Conservation (phyloP, 768 basidiomycete genomes). For the Lentinula sp. region DNA sequence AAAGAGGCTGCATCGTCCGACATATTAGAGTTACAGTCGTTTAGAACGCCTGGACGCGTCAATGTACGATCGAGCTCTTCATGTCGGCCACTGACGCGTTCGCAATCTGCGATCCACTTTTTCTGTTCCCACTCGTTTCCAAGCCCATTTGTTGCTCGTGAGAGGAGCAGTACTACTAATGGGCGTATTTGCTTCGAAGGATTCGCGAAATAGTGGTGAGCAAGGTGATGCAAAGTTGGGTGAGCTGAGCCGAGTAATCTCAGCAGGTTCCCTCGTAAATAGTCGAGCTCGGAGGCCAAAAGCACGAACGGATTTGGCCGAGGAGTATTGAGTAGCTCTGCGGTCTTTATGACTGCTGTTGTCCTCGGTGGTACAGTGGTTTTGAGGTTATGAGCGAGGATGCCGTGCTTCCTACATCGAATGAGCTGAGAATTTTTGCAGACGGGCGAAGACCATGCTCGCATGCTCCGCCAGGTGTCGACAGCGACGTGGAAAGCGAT, state of each 20-base stretch:
- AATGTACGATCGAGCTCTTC: slow-evolving; percentile 76
- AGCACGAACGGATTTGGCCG: slow-evolving; percentile 63
- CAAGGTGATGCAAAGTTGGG: slow-evolving; percentile 80
- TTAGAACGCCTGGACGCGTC: slow-evolving; percentile 71
- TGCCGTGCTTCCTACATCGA: slow-evolving; percentile 26
- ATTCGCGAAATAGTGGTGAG: slow-evolving; percentile 87
- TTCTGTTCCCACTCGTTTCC: slow-evolving; percentile 59
- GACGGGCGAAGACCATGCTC: slow-evolving; percentile 8
- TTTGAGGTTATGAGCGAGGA: slow-evolving; percentile 31
- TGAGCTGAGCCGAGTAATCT: slow-evolving; percentile 83
- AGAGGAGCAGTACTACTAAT: slow-evolving; percentile 81
- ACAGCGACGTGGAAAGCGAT: slow-evolving; percentile 5
- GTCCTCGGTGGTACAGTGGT: not conserved
- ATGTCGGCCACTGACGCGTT: slow-evolving; percentile 45
- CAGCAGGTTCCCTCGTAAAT: slow-evolving; percentile 67
- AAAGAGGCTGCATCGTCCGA: slow-evolving; percentile 73
- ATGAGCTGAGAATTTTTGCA: slow-evolving; percentile 15
- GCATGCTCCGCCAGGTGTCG: slow-evolving; percentile 13
- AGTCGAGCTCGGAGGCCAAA: slow-evolving; percentile 66
- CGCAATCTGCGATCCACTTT: slow-evolving; percentile 52
- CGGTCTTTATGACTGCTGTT: not conserved
- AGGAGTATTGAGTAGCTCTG: not conserved
- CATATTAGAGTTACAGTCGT: slow-evolving; percentile 90
- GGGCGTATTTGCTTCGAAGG: slow-evolving; percentile 91
- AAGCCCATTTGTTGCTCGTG: slow-evolving; percentile 90